Evolutionary conservation across 2,329 filamentous ascomycete species (phyloP), one percentile per base, ranked within the genome.

Genomic region (Aspergillus transmontanensis): DNA sequence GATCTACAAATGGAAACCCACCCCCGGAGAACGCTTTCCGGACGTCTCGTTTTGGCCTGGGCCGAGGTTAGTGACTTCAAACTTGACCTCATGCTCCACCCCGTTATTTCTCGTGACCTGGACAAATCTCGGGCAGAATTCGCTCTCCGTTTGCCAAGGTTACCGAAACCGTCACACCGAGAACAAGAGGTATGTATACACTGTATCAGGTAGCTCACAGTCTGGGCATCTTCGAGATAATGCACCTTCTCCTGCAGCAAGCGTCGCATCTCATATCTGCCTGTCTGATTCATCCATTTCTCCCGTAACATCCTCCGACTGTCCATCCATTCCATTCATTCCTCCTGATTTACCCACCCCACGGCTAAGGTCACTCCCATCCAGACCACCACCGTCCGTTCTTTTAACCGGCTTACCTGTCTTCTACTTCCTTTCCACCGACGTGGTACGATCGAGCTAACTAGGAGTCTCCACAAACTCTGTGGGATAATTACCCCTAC

Each of bases 21-120:
- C 58, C 61, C 61, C 61, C 62, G 62, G 62, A 64, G 62, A 64
- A 64, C 62, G 62, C 62, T 64, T 60, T 64, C 62, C 62, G 62
- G 32, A 55, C 30, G 30, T 54, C 32, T 51, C 34, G 46, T 19
- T 32, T 59, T 59, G 59, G 62, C 60, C n/a, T 54, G 60, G 50
- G 50, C 60, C 60, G 45, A 48, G 60, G 60, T 61, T 54, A 41
- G 39, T 41, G 39, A 41, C 39, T 41, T 41, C 16, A n/a, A 41
- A 6, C 34, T n/a, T 41, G 39, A 41, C 39, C 39, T 41, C 39
- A 41, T n/a, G 16, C 39, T 41, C 39, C 39, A 46, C 39, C 32
- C 19, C n/a, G 6, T 23, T 41, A 10, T 61, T 28, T 46, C 59
- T 57, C 57, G 46, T 59, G 57, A 58, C 57, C 51, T 55, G 51